Base-by-base conservation (phyloP, 129 eudicot genomes). In the Pittosporum tobira region DNA sequence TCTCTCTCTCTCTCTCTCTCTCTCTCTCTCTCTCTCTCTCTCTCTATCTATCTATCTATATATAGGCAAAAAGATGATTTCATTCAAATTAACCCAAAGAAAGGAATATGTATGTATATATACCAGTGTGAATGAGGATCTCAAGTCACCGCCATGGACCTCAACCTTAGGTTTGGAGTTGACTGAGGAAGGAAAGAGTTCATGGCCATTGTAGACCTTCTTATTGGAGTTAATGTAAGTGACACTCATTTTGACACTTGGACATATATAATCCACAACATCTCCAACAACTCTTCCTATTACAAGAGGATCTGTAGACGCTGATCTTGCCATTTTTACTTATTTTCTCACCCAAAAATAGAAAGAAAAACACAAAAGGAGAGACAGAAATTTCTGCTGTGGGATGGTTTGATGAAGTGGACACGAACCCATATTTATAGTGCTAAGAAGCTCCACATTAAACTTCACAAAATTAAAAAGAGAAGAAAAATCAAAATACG, bases 61-160 rank as follows among this genome's bases (percentile, higher is more conserved):
- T n/a, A n/a, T n/a, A n/a, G n/a, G n/a, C n/a, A n/a, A n/a, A n/a
- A n/a, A n/a, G n/a, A n/a, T n/a, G n/a, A n/a, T n/a, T n/a, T n/a
- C n/a, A n/a, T n/a, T n/a, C n/a, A n/a, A n/a, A 40, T 48, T 4
- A 14, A 59, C 12, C 22, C 25, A 18, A 26, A 49, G n/a, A n/a
- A 0, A 49, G 1, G 16, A 4, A 50, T 49, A 4, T 4, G 8
- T 45, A 44, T 24, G 42, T 3, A n/a, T n/a, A 5, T 20, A 5
- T 81, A 91, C 99, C 90, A 91, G 79, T 18, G 99, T 91, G 71
- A 91, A 91, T 81, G 83, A 83, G 38, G 96, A 83, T 70, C 94
- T 76, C 88, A 91, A 63, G 30, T 91, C 99, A 40, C 88, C 94
- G 45, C 94, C 96, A 73, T 44, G 88, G 70, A 91, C 96, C 58